Percentiles rank a stretch among this genome's conserved stretches.
Evolutionary conservation across 2,329 filamentous ascomycete genomes (phyloP).

Genomic region (Colletotrichum chlorophyti): DNA sequence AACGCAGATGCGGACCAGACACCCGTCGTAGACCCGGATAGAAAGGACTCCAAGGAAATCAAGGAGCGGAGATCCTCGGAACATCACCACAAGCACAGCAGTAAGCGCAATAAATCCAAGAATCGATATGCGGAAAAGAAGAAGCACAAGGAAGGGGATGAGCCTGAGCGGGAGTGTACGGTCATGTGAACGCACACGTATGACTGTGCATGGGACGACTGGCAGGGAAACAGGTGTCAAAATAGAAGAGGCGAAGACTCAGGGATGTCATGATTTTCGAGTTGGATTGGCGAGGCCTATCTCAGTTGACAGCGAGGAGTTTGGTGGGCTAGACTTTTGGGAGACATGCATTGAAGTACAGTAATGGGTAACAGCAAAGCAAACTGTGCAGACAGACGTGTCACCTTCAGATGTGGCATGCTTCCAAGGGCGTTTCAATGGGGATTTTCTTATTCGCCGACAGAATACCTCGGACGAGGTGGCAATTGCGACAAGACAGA

Average conservation of each 20-base stretch:
- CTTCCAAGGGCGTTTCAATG: slow-evolving; percentile 16
- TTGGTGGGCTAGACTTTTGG: slow-evolving; percentile 7
- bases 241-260: too few species aligned
- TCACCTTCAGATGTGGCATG: too few species aligned
- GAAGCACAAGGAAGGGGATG: slow-evolving; percentile 39
- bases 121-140: slow-evolving; percentile 42
- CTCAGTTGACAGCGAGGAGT: slow-evolving; percentile 24
- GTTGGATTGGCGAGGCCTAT: slow-evolving; percentile 4
- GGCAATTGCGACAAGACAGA: too few species aligned
- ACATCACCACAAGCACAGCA: slow-evolving; percentile 40
- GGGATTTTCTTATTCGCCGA: too few species aligned
- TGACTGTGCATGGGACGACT: background rate
- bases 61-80: slow-evolving; percentile 26
- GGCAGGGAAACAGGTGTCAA: background rate
- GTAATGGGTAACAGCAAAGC: background rate
- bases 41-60: slow-evolving; percentile 30
- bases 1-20: slow-evolving; percentile 17
- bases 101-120: slow-evolving; percentile 46
- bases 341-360: slow-evolving; percentile 6
- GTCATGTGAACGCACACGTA: slow-evolving; percentile 48
- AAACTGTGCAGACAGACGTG: background rate
- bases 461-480: slow-evolving; percentile 21
- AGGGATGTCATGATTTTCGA: background rate
- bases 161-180: slow-evolving; percentile 54
- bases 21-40: slow-evolving; percentile 3